phyloP scores from a whole-genome alignment of 129 eudicot species.

The Daucus carota region DNA sequence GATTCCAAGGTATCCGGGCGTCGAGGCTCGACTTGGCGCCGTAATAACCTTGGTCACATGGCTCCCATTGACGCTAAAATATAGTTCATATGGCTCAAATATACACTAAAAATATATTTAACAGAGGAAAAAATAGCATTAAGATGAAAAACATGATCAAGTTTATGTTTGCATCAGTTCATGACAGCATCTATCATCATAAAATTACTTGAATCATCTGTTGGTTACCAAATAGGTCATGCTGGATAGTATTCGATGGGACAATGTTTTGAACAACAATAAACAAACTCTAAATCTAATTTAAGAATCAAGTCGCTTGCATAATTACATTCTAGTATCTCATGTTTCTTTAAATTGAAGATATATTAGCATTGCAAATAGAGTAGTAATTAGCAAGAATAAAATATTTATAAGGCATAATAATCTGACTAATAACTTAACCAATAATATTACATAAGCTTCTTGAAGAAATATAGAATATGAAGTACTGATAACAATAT shows the following conservation, averaged over 20 bases:
- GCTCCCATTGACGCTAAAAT: not conserved
- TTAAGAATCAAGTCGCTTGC: not conserved
- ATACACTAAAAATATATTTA: not conserved
- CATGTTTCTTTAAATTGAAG: not conserved
- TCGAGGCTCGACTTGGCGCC: too few relatives aligned
- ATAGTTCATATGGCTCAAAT: not conserved
- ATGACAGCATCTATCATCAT: not conserved
- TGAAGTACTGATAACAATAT: not conserved
- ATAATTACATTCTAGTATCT: not conserved
- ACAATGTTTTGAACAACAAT: not conserved
- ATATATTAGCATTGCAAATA: not conserved
- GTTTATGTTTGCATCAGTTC: too few relatives aligned
- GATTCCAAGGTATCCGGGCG: too few relatives aligned
- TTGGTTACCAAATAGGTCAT: not conserved
- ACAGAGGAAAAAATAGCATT: not conserved
- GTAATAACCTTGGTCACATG: too few relatives aligned
- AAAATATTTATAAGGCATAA: too few relatives aligned
- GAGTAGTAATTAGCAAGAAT: not conserved
- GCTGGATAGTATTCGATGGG: not conserved
- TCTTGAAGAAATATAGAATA: not conserved
- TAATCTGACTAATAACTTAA: not conserved
- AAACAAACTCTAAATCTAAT: not conserved
- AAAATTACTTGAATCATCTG: not conserved
- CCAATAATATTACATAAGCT: not conserved
- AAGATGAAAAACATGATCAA: not conserved